Evolutionary conservation across 2,329 filamentous ascomycete species (phyloP).

Genomic region (Aspergillus vadensis): DNA sequence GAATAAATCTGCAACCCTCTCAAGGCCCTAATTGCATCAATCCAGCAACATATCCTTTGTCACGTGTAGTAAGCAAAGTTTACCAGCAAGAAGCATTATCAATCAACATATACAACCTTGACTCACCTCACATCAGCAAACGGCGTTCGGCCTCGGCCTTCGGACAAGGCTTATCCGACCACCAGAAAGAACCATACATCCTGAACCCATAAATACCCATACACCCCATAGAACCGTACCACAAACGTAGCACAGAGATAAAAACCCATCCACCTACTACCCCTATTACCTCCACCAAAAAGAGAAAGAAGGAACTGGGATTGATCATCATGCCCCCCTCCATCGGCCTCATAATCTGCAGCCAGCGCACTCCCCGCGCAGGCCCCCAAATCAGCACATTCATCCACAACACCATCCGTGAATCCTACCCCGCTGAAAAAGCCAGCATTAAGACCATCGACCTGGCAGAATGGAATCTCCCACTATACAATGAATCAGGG

Average conservation of each 20-base stretch:
- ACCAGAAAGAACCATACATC: background rate
- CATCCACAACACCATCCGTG: conserved; percentile 23
- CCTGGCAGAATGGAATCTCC: conserved; percentile 28
- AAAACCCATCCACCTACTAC: too few species aligned
- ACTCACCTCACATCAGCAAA: background rate
- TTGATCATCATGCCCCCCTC: background rate
- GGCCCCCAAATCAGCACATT: conserved; percentile 33
- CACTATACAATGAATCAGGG: conserved; percentile 42
- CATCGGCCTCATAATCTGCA: conserved; percentile 34
- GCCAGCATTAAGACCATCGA: conserved; percentile 11
- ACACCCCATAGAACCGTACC: too few species aligned
- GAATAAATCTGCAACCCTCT: too few species aligned
- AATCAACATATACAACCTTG: background rate
- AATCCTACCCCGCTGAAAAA: background rate
- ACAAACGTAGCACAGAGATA: too few species aligned
- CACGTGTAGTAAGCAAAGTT: too few species aligned
- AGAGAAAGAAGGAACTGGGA: too few species aligned
- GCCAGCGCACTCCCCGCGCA: conserved; percentile 34
- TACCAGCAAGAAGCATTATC: too few species aligned
- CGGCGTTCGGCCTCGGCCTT: background rate
- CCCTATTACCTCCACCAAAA: too few species aligned
- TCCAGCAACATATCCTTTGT: too few species aligned
- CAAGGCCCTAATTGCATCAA: too few species aligned
- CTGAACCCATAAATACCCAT: too few species aligned
- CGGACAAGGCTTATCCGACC: background rate